A percentile compares a stretch with the other conserved stretches of the same genome.
Conservation (phyloP, 768 basidiomycete genomes). For the Trametopsis cervina region DNA sequence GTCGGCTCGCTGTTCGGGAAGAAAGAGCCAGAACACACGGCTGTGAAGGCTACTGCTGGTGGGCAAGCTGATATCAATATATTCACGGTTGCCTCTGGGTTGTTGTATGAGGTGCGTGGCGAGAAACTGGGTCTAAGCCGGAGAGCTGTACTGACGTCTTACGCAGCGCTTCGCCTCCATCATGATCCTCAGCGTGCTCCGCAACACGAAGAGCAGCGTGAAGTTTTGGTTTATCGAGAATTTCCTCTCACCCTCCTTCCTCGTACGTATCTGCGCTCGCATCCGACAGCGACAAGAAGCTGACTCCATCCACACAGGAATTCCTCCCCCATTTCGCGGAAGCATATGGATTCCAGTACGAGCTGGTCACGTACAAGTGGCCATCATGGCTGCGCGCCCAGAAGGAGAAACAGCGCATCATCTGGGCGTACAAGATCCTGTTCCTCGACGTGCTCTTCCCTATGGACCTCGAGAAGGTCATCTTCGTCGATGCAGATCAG, state of each 20-base stretch:
- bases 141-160: neutral
- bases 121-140: no score
- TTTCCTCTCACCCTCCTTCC: conserved; percentile 95
- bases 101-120: conserved; percentile 80
- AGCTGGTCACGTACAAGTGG: conserved; percentile 99
- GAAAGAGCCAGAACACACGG: conserved; percentile 8
- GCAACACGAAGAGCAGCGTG: conserved; percentile 89
- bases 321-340: conserved; percentile 90
- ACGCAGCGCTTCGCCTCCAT: conserved; percentile 90
- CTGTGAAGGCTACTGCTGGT: conserved; percentile 16
- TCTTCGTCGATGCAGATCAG: conserved; percentile 97
- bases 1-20: conserved; percentile 21
- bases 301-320: conserved; percentile 44
- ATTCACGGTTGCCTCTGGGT: conserved; percentile 95
- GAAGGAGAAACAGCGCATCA: conserved; percentile 95
- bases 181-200: conserved; percentile 95
- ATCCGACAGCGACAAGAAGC: conserved; percentile 1
- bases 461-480: conserved; percentile 97
- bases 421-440: conserved; percentile 99
- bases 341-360: conserved; percentile 92
- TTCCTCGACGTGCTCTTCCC: conserved; percentile 99
- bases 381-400: conserved; percentile 96
- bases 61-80: conserved; percentile 93
- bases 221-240: conserved; percentile 99
- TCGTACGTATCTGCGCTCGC: conserved; percentile 58